Base-by-base conservation (phyloP, 495 filamentous ascomycete species). In the Aspergillus steynii region DNA sequence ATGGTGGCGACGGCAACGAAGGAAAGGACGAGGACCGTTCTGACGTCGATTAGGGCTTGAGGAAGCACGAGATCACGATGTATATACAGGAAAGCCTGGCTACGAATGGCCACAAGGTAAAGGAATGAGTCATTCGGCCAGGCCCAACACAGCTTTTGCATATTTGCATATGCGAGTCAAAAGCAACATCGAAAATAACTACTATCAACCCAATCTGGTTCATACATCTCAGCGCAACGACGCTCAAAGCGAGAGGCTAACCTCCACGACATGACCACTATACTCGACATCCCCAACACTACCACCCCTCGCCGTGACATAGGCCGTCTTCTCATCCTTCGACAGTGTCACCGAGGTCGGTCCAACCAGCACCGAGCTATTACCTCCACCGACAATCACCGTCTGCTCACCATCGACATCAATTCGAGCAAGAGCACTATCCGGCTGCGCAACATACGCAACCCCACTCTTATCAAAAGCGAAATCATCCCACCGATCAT, bases 401-500 rank as follows among this genome's bases (percentile, higher is more conserved):
- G 47, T 56, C 26, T 62, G 59, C 2, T 31, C 29, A 2, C 74
- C 76, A 60, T 66, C 59, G 0, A 55, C 32, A 3, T 20, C 37
- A 25, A 78, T 63, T 15, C 67, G 60, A n/a, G 65, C 64, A 15
- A 77, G 54, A 26, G 68, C 58, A 58, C 70, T 60, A 5, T 47
- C 52, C 46, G 60, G 54, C 51, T 67, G 63, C 15, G 71, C 71
- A 53, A 68, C 62, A 61, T 73, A 80, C 42, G 69, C 61, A 28
- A 29, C 45, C 0, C 68, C 75, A 12, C 32, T 47, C 4, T 25
- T 29, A 58, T 72, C 74, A 28, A 74, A 50, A 15, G 61, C 65
- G 51, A 80, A 77, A 58, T 80, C 77, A 65, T 80, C 77, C 64
- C 61, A 69, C 20, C 20, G 20, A 32, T 58, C 56, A 25, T 34